Evolutionary conservation across 345 rosid genomes (phyloP), one percentile per base, ranked within the genome.

Genomic region (Lumnitzera racemosa): DNA sequence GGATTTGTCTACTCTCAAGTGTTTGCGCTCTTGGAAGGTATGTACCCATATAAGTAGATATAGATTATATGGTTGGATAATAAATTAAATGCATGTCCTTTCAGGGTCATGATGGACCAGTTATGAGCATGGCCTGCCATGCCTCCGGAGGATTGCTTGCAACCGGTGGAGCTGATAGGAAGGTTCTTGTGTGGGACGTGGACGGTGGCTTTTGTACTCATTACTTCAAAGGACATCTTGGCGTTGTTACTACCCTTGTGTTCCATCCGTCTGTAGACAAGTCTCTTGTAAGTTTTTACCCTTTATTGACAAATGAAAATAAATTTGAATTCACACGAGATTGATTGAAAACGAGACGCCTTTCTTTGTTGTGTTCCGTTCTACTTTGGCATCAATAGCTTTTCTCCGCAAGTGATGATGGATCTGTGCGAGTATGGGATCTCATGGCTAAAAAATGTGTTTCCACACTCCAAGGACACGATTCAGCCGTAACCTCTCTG

Each of bases 181-280:
- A 94, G 80, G 99, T 94, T 6, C 88, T 82, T 65, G 90, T 94
- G 55, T 94, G 97, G 97, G 99, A 94, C 80, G 91, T 94, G 23
- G 96, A 90, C 71, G 99, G 99, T 59, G 96, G 97, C 61, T 94
- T 84, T 80, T 87, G 96, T 66, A 90, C 99, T 70, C 97, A 94
- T 73, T 78, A 68, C 79, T 94, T 94, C 74, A 94, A 79, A 76
- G 99, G 96, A 29, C 99, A 94, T 76, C 81, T 80, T 70, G 97
- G 91, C 17, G 91, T 94, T 70, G 96, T 90, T 49, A 68, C 87
- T 49, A 78, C 74, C 69, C 46, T 90, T 50, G 68, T 84, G 77
- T 94, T 94, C 78, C 97, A 94, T 83, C 96, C 95, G 25, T 84
- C 86, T 62, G 24, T 76, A 0, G 56, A 63, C 67, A 88, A 72